Evolutionary conservation across 1,139 yeast genomes (phyloP), one percentile per base, ranked within the genome.

Genomic region (Candida sanyaensis): DNA sequence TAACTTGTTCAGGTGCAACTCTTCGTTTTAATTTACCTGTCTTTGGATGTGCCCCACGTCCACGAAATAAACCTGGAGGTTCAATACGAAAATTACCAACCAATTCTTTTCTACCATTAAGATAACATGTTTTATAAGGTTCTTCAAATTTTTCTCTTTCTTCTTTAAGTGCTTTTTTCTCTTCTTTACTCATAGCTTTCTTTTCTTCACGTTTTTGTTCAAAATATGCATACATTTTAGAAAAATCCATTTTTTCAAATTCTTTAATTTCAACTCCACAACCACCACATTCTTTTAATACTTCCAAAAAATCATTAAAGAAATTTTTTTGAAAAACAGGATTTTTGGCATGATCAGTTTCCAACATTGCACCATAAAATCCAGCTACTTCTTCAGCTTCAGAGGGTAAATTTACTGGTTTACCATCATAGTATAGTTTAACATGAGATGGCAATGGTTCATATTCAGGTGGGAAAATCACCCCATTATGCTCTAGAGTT

Each of bases 321-420:
- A 93, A 93, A 64, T 93, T 93, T 62, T 84, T 80, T 57, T 86
- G 96, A 65, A 93, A 93, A 1, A 82, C 84, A 0, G 96, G 92
- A 62, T 91, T 92, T 55, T 83, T 78, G 11, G 92, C 96, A 66
- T 92, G 97, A 56, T 91, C 97, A 0, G 95, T 80, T 57, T 88
- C 92, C 40, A 92, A 54, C 82, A 92, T 79, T 6, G 97, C 97
- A 13, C 88, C 98, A 65, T 77, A 93, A 62, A 91, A 92, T 0
- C 97, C 97, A 0, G 97, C 98, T 32, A 93, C 97, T 66, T 93
- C 98, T 66, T 93, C 99, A 2, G 97, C 98, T 48, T 78, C 88
- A 1, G 72, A 68, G 0, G 96, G 93, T 51, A 92, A 73, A 27
- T 71, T 72, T 1, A 92, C 90, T 0, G 93, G 87, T 54, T 80